Evolutionary conservation across 257 asterid species (phyloP), one percentile per base, ranked within the genome.

Genomic region (Fraxinus excelsior): DNA sequence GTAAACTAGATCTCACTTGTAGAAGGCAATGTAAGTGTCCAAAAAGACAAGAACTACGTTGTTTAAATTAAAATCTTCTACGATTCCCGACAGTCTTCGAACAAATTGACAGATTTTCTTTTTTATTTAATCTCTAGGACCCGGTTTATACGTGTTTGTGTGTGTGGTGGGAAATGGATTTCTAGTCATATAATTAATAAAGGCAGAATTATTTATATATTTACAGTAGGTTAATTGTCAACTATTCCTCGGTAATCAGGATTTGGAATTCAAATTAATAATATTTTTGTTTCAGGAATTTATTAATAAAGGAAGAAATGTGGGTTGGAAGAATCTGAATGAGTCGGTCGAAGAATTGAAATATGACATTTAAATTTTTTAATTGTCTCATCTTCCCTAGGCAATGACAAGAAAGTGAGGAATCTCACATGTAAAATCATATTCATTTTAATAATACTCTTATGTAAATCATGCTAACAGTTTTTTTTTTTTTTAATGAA

Each of bases 301-400:
- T 73, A 44, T 77, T 26, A 28, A 62, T 42, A 67, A n/a, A 56
- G 65, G 35, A 35, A 66, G 72, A 80, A 78, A 65, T 70, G 77
- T 74, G 79, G 66, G 56, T 86, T 84, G 82, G 86, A 81, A 86
- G 83, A 77, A 82, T 77, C 84, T 74, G 75, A 77, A 18, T 73
- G 67, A 29, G 72, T 85, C 76, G 60, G 80, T 67, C 35, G 69
- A 75, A 37, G 71, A 29, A 78, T 40, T 44, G 6, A 23, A 46
- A 38, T 25, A 64, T 56, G 29, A 18, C 14, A 51, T 23, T 32
- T 5, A 8, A 21, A 4, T 62, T 34, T 11, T 58, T 29, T n/a
- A 26, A 8, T 37, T 34, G 78, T 67, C 77, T 72, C 46, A 42
- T 44, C 65, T 70, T 78, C 84, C 82, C 80, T 42, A 51, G 81